Conservation (phyloP, 345 rosid genomes). For the Angophora floribunda region DNA sequence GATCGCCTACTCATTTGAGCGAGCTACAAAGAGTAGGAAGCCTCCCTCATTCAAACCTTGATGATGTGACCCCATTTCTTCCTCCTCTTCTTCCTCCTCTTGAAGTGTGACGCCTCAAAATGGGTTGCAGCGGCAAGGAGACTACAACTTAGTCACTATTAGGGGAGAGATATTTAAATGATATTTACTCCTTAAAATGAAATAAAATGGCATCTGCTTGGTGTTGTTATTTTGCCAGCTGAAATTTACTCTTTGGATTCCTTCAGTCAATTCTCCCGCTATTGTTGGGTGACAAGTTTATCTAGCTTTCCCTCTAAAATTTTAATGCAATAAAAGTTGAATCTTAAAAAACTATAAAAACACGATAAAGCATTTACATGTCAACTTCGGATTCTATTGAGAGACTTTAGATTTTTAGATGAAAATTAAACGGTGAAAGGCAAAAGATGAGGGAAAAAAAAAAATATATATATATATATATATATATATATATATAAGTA, state of each 20-base stretch:
- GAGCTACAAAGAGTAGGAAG: slow-evolving; percentile 48
- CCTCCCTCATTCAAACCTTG: slow-evolving; percentile 31
- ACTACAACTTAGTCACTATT: background rate
- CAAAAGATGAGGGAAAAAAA: too few species aligned
- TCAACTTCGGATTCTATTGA: too few species aligned
- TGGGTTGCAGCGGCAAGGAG: background rate
- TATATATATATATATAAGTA: too few species aligned
- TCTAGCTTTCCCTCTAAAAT: too few species aligned
- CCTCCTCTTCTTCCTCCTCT: background rate
- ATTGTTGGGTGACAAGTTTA: too few species aligned
- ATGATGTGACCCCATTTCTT: background rate
- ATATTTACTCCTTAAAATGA: background rate
- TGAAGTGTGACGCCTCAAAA: background rate
- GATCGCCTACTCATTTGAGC: slow-evolving; percentile 67
- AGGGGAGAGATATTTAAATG: background rate
- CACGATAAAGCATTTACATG: too few species aligned
- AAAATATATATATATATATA: too few species aligned
- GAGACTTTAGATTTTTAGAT: too few species aligned
- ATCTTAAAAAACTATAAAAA: too few species aligned
- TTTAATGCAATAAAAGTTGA: too few species aligned
- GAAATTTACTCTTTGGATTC: background rate
- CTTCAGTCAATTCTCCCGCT: too few species aligned
- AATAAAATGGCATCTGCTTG: background rate
- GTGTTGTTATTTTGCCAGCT: background rate
- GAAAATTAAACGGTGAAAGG: too few species aligned